Base-by-base conservation (phyloP, 176 grass and related monocot species). In the Miscanthus lutarioriparius region DNA sequence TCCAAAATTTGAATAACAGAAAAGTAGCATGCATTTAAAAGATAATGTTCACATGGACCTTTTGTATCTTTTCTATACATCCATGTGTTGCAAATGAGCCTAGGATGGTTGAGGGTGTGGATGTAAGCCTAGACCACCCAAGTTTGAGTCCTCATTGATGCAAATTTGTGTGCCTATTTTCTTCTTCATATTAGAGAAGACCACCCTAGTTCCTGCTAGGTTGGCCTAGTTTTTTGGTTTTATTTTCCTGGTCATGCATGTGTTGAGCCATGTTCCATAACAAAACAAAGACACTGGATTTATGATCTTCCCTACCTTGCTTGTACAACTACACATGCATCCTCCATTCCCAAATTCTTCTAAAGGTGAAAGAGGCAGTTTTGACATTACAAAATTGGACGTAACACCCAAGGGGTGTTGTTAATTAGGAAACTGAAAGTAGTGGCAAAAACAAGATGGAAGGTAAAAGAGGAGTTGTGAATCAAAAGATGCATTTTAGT, bases 1-100 rank as follows among this genome's bases (percentile, higher is more conserved):
- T 65, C 48, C 54, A 61, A 61, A 51, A 12, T 19, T 70, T 77
- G 28, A 68, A 67, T 8, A 75, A 56, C 40, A 53, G 53, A 68
- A 61, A 73, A 59, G 7, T 14, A 72, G 51, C 20, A 22, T 10
- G 7, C 1, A 14, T 72, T 82, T 54, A 65, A 54, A 76, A 68
- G 59, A 74, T 40, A n/a, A 56, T 47, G 39, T 72, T 77, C 12
- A 54, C 77, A 37, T 75, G 41, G 72, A 72, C 44, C 71, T 67
- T 8, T 15, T 62, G 19, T 43, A 44, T 15, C n/a, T 45, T 76
- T 49, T 80, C 15, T 43, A 49, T 74, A 35, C 30, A 83, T 75
- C 39, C 40, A 83, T 22, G 67, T 25, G 36, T 23, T 72, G 17
- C 39, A 11, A 71, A 64, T 14, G 20, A 63, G 10, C 23, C 59